Base-by-base conservation (phyloP, 208 protist species). In the Acanthamoeba healyi region DNA sequence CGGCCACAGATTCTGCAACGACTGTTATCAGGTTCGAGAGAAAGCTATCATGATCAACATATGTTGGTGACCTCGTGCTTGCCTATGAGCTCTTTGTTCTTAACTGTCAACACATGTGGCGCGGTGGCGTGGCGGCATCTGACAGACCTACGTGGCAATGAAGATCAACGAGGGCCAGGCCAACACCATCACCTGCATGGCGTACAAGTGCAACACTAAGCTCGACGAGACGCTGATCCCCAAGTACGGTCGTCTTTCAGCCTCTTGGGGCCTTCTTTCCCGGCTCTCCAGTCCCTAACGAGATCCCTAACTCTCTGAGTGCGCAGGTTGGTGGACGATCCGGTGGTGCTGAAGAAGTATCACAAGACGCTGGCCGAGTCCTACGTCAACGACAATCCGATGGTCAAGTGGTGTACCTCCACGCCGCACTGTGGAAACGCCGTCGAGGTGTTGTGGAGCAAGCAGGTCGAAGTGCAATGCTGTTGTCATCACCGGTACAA, bases 141-240 rank as follows among this genome's bases (percentile, higher is more conserved):
- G n/a, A n/a, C 22, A 89, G 81, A 89, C 81, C 51, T 89, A 89
- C 26, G 44, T 89, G 24, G 44, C 81, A 0, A 89, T 89, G 81
- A 89, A 89, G 54, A 89, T 89, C 81, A 89, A 89, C 15, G 81
- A 89, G 54, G 81, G 81, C 7, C 81, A 89, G 24, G 81, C 81
- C 12, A 89, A 89, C 38, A 34, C 51, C 81, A 89, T 89, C 44
- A 89, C 81, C 34, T 89, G 81, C 81, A 89, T 89, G 81, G 81
- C 81, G 4, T 65, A 89, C 81, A 89, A 89, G 26, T 89, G 81
- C 38, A 89, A 89, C 38, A 89, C 54, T 0, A 89, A 89, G 24
- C 51, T 89, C 32, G 81, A 89, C 40, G 81, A 89, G 34, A 89
- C 81, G 9, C 44, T 67, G 81, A 89, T 89, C 17, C 44, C 81